These are phyloP conservation scores for Achaetomiella virescens DNA, from an alignment of 495 filamentous ascomycete species.

Conservation along the genomic window DNA sequence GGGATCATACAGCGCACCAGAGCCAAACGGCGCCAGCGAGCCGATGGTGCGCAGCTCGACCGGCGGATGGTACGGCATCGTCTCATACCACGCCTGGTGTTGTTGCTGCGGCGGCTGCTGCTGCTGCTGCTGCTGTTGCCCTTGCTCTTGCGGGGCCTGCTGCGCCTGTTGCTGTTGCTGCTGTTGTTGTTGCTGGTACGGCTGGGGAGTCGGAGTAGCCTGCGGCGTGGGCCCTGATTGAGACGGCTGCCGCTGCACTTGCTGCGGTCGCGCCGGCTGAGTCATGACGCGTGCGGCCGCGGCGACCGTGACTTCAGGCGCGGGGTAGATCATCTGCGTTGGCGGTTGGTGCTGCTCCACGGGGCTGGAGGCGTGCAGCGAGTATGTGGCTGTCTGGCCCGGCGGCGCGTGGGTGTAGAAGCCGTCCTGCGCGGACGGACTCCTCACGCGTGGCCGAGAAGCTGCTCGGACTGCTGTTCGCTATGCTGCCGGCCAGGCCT, in stretches of 20 bases:
- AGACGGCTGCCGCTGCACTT: neutral
- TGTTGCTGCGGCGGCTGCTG: conserved; percentile 31
- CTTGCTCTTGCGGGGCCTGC: conserved; percentile 13
- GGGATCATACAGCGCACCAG: conserved; percentile 28
- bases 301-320: too few species aligned
- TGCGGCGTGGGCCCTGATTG: neutral
- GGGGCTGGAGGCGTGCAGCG: conserved; percentile 35
- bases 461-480: conserved; percentile 43
- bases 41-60: conserved; percentile 39
- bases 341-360: conserved; percentile 28
- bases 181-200: conserved; percentile 17
- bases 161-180: conserved; percentile 16
- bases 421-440: conserved; percentile 39
- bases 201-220: conserved; percentile 1
- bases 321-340: conserved; percentile 15
- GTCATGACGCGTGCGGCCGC: neutral
- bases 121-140: conserved; percentile 18
- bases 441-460: conserved; percentile 42
- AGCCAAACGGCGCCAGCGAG: conserved; percentile 29
- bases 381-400: conserved; percentile 33
- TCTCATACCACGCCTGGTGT: conserved; percentile 38
- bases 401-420: conserved; percentile 43
- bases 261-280: too few species aligned
- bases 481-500: conserved; percentile 33
- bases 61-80: conserved; percentile 38